phyloP scores from a whole-genome alignment of 108 stramenopile species.

The Skeletonema marinoi region DNA sequence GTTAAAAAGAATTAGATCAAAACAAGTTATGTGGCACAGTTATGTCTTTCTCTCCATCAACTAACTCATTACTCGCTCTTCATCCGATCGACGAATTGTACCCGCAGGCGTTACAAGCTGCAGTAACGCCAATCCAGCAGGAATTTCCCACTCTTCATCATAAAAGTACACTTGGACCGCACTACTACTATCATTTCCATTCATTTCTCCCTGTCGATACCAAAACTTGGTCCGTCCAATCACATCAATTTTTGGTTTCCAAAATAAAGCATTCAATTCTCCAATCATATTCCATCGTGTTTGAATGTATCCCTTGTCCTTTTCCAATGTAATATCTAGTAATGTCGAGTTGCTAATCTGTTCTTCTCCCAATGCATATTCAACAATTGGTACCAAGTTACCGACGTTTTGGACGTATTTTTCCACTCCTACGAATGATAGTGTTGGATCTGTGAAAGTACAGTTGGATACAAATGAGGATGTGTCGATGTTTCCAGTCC shows the following conservation, averaged over 20 bases:
- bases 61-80: background rate
- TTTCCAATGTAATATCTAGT: constrained; percentile 52
- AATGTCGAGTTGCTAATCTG: constrained; percentile 51
- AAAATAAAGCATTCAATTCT: constrained; percentile 59
- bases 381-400: constrained; percentile 73
- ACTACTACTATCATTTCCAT: background rate
- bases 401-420: constrained; percentile 65
- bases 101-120: constrained; percentile 73
- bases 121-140: constrained; percentile 66
- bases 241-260: constrained; percentile 85
- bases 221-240: constrained; percentile 84
- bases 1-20: background rate
- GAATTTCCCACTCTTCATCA: constrained; percentile 83
- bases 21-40: background rate
- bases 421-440: constrained; percentile 71
- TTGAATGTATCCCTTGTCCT: constrained; percentile 57
- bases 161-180: constrained; percentile 66
- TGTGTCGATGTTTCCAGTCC: constrained; percentile 81
- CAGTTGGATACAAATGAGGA: constrained; percentile 62
- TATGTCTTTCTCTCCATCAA: background rate
- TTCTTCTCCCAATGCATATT: constrained; percentile 46
- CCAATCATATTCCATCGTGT: constrained; percentile 89
- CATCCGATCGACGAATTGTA: constrained; percentile 32
- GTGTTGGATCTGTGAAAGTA: constrained; percentile 77
- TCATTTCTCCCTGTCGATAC: constrained; percentile 37